These are phyloP conservation scores for Platanthera zijinensis DNA, from an alignment of 106 monocot genomes.

Conservation along the genomic window DNA sequence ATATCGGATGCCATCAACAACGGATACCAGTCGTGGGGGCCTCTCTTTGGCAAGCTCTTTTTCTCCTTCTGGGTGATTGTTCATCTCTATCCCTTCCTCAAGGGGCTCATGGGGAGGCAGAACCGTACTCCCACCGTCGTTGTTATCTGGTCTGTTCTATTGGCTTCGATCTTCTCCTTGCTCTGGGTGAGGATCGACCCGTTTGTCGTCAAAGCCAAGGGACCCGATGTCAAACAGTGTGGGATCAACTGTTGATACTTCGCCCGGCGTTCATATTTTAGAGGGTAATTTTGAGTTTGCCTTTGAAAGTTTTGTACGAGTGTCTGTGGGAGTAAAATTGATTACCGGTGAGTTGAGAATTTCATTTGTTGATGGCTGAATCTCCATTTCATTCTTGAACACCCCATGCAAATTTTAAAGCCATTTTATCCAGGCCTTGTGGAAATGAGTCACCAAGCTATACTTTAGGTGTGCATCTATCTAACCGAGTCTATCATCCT, in stretches of 20 bases:
- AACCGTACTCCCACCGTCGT: slow-evolving; percentile 89
- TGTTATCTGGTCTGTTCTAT: slow-evolving; percentile 75
- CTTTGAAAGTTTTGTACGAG: neutral
- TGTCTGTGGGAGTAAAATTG: neutral
- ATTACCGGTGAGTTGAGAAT: neutral
- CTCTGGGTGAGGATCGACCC: slow-evolving; percentile 94
- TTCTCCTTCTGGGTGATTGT: slow-evolving; percentile 92
- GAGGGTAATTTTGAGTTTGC: neutral
- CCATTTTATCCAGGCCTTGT: too few relatives aligned
- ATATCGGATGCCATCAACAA: slow-evolving; percentile 78
- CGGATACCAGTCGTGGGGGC: slow-evolving; percentile 77
- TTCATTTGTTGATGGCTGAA: neutral
- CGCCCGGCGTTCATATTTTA: neutral
- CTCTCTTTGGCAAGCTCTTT: slow-evolving; percentile 81
- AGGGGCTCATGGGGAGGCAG: slow-evolving; percentile 87
- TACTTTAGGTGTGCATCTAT: too few relatives aligned
- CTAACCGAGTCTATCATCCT: too few relatives aligned
- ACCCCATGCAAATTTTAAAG: too few relatives aligned
- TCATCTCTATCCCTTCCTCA: slow-evolving; percentile 90
- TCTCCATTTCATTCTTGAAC: neutral
- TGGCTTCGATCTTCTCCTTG: slow-evolving; percentile 85
- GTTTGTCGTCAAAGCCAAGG: slow-evolving; percentile 43
- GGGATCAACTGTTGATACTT: slow-evolving; percentile 67
- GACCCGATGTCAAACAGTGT: slow-evolving; percentile 59
- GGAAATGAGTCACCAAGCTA: too few relatives aligned